Percentiles rank a stretch among this genome's conserved stretches.
Conservation (phyloP, 306 rosid species). For the Quillaja saponaria region DNA sequence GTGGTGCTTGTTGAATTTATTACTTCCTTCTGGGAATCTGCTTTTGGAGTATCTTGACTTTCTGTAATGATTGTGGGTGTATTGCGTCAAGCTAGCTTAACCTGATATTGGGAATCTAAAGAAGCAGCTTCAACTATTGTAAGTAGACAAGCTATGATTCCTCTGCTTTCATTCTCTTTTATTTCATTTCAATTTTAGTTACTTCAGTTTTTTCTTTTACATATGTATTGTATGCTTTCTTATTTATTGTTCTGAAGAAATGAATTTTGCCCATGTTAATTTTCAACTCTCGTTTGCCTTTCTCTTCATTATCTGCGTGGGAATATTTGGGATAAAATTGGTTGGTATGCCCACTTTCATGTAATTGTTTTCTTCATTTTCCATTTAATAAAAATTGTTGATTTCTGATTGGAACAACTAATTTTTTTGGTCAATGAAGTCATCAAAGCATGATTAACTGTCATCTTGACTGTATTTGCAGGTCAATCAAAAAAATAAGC, state of each 20-base stretch:
- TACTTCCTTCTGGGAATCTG: no score
- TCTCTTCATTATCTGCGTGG: background rate
- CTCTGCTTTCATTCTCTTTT: background rate
- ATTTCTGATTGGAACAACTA: background rate
- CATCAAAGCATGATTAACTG: no score
- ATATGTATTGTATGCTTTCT: no score
- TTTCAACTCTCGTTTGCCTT: background rate
- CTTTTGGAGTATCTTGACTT: background rate
- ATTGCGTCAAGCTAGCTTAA: background rate
- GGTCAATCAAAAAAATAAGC: conserved; percentile 7
- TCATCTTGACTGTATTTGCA: conserved; percentile 7
- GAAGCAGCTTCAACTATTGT: conserved; percentile 14
- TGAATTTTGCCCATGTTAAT: background rate
- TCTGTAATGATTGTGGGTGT: background rate
- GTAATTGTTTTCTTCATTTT: background rate
- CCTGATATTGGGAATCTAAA: background rate
- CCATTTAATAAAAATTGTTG: background rate
- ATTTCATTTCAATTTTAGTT: background rate
- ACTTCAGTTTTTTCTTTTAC: no score
- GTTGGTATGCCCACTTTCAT: background rate
- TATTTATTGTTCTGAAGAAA: background rate
- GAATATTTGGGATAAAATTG: background rate
- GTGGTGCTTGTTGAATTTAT: no score
- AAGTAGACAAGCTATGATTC: conserved; percentile 1
- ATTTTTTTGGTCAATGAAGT: no score